Conservation (phyloP, 306 rosid genomes). For the Dalbergia cochinchinensis region DNA sequence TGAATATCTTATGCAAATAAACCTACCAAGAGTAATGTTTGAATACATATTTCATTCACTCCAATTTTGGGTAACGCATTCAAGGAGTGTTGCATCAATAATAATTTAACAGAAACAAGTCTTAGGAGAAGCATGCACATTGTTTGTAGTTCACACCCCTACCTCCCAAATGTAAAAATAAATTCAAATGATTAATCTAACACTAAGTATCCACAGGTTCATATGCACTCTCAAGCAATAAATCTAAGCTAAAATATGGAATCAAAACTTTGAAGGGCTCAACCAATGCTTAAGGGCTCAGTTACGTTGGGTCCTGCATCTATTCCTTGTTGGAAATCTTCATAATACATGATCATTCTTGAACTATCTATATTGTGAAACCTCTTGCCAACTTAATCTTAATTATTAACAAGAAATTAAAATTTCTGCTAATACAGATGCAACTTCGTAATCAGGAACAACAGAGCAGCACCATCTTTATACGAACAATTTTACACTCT, state of each 20-base stretch:
- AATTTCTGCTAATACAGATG: not conserved
- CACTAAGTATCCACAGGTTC: not conserved
- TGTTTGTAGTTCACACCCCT: no score
- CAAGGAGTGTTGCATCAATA: not conserved
- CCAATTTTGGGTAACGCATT: not conserved
- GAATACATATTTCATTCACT: conserved; percentile 12
- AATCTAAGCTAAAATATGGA: not conserved
- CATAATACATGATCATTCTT: not conserved
- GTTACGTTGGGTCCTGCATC: not conserved
- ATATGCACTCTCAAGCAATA: not conserved
- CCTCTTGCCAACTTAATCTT: not conserved
- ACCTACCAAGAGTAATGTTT: conserved; percentile 5
- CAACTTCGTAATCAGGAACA: not conserved
- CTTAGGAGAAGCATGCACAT: no score
- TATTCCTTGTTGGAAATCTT: not conserved
- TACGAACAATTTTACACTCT: no score
- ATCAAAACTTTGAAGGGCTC: not conserved
- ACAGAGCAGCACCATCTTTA: no score
- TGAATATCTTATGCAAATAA: conserved; percentile 1
- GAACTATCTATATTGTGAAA: conserved; percentile 7
- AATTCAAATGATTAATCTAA: no score
- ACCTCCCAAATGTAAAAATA: no score
- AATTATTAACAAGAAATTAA: not conserved
- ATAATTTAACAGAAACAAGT: no score
- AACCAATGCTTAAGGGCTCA: not conserved